A percentile compares a stretch with the other conserved stretches of the same genome.
These are phyloP conservation scores for Linnemannia hyalina DNA, from an alignment of 192 early-diverging fungal species.

Conservation along the genomic window DNA sequence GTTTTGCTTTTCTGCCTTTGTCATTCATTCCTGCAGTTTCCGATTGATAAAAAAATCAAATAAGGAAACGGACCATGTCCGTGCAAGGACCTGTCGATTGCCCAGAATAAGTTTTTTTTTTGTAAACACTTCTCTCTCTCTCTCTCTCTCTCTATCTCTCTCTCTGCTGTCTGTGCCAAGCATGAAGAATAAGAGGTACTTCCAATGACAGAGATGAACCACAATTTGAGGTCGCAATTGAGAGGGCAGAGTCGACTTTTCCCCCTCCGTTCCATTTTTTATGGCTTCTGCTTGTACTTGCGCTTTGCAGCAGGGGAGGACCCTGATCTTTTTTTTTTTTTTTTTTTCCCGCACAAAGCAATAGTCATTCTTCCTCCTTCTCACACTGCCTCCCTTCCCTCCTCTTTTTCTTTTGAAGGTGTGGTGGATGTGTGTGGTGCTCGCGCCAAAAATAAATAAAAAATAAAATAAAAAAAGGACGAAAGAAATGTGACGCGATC, in stretches of 20 bases:
- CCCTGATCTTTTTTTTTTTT: no score
- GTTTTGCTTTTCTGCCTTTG: not conserved
- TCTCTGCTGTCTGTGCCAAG: not conserved
- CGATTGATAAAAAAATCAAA: not conserved
- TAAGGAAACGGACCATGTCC: not conserved
- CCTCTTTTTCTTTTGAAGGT: not conserved
- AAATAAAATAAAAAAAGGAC: not conserved
- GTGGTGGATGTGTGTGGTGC: not conserved
- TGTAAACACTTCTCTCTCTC: not conserved
- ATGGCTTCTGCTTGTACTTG: no score
- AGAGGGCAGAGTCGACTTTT: no score
- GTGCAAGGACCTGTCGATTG: not conserved
- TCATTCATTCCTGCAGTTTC: slow-evolving; percentile 1
- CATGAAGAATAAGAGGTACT: not conserved
- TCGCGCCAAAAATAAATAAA: not conserved
- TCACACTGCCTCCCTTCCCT: not conserved
- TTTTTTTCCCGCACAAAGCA: no score
- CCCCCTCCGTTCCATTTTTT: no score
- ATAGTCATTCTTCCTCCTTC: no score
- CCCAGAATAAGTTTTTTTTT: not conserved
- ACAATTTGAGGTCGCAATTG: no score
- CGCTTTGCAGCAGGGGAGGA: no score
- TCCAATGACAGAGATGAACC: no score
- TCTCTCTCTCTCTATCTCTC: not conserved
- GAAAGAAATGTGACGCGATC: not conserved